These are phyloP conservation scores for Claviceps sp. DNA, from an alignment of 2,329 filamentous ascomycete species.

Conservation along the genomic window DNA sequence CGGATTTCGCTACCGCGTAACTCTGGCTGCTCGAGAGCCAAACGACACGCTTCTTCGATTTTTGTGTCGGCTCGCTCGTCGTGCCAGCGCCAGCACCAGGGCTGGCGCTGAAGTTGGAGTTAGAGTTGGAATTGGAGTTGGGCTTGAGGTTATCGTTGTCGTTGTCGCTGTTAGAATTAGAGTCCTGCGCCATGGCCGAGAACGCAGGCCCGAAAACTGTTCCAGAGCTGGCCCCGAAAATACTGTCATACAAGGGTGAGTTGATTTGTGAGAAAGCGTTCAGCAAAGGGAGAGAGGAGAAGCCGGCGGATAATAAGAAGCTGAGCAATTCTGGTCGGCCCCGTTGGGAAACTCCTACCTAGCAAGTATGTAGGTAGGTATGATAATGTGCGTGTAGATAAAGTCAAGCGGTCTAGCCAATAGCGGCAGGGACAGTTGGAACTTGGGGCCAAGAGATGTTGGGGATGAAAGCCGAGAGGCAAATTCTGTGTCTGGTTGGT, in stretches of 20 bases:
- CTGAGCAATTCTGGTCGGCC: not conserved
- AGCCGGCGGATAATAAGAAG: not conserved
- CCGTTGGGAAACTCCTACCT: not conserved
- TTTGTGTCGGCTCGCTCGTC: conserved; percentile 17
- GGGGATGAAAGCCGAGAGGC: not conserved
- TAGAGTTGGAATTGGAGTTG: conserved; percentile 14
- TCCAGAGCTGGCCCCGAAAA: conserved; percentile 7
- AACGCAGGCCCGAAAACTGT: conserved; percentile 12
- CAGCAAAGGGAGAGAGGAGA: not conserved
- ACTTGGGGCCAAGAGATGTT: not conserved
- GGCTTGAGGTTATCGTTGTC: conserved; percentile 15
- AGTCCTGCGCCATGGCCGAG: conserved; percentile 11
- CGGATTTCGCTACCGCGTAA: conserved; percentile 9
- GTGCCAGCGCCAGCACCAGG: conserved; percentile 11
- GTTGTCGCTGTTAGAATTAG: conserved; percentile 5
- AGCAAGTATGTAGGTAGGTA: no score
- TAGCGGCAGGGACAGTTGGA: not conserved
- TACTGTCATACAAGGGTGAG: conserved; percentile 4
- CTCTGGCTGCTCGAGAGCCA: conserved; percentile 19
- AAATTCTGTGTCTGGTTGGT: conserved; percentile 4
- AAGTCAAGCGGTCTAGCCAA: not conserved
- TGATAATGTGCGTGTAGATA: not conserved
- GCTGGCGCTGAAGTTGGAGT: conserved; percentile 11
- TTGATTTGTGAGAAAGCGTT: not conserved
- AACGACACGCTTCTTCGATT: conserved; percentile 28